Percentiles rank a stretch among this genome's conserved stretches.
These are phyloP conservation scores for Ophiostoma australiae DNA, from an alignment of 2,329 filamentous ascomycete genomes.

Conservation along the genomic window DNA sequence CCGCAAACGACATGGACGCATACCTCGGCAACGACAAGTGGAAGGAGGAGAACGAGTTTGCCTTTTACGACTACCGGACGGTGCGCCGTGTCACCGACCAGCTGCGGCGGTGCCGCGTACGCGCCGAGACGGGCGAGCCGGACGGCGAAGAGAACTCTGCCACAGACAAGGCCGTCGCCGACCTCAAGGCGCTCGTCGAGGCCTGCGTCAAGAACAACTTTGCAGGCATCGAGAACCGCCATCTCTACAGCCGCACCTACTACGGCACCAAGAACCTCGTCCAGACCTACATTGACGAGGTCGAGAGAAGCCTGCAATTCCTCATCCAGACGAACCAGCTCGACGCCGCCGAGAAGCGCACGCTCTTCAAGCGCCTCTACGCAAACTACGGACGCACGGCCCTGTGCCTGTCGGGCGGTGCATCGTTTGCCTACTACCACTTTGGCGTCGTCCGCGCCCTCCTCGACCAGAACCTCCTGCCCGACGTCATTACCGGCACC, in stretches of 20 bases:
- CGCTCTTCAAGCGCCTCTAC: slow-evolving; percentile 79
- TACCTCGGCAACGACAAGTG: slow-evolving; percentile 77
- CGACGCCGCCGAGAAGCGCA: slow-evolving; percentile 66
- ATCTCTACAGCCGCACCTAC: slow-evolving; percentile 95
- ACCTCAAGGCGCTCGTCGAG: slow-evolving; percentile 72
- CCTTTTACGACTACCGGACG: slow-evolving; percentile 84
- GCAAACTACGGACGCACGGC: slow-evolving; percentile 91
- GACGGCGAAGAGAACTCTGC: slow-evolving; percentile 29
- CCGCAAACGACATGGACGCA: slow-evolving; percentile 71
- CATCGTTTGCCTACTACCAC: slow-evolving; percentile 94
- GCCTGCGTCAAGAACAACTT: slow-evolving; percentile 98
- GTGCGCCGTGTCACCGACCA: slow-evolving; percentile 72
- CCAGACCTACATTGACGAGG: slow-evolving; percentile 84
- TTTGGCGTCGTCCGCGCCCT: slow-evolving; percentile 88
- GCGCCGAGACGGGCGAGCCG: slow-evolving; percentile 49
- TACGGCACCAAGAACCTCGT: slow-evolving; percentile 95
- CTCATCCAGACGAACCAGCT: slow-evolving; percentile 65
- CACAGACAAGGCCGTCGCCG: slow-evolving; percentile 37
- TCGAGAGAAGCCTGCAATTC: slow-evolving; percentile 61
- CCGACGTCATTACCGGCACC: slow-evolving; percentile 93
- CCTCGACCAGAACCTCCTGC: slow-evolving; percentile 77
- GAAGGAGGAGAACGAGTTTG: slow-evolving; percentile 72
- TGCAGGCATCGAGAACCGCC: slow-evolving; percentile 85
- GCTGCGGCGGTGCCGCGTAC: slow-evolving; percentile 59
- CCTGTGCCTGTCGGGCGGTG: slow-evolving; percentile 86